Evolutionary conservation across 2,329 filamentous ascomycete species (phyloP), one percentile per base, ranked within the genome.

Genomic region (Trichoderma simmonsii): DNA sequence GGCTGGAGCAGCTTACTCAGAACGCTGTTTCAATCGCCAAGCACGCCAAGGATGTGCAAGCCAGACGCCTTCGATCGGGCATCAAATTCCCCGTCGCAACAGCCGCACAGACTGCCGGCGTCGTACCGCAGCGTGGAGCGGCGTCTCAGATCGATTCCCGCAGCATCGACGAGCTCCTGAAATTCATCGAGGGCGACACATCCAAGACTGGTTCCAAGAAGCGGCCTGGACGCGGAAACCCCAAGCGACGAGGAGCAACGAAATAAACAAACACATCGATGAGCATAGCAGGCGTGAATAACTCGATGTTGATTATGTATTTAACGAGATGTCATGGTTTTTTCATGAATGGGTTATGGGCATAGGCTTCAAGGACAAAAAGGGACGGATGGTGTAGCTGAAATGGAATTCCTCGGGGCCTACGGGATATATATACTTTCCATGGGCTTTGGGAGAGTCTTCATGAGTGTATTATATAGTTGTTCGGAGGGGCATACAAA

Each of bases 1-100:
- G 96, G 96, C 89, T 98, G 28, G 94, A 97, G 82, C 95, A 97
- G 82, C 89, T 99, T 72, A 98, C 95, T 0, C 93, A 97, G 82
- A 98, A 97, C 78, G 96, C 96, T 59, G 96, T 99, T 54, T 92
- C 90, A 39, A 94, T 98, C 76, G 95, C 95, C 65, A 98, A 97
- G 85, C 94, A 97, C 78, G 92, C 93, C 73, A 97, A 97, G 84
- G 93, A 96, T 75, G 86, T 93, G 48, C 91, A 96, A 82, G 90
- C 90, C 62, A 90, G 92, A 71, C 89, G 92, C 73, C 86, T 95
- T 57, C 90, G 91, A 73, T 87, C 92, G 9, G 88, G 87, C 61
- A 91, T 95, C 75, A 87, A 89, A 70, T 89, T 95, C 78, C 90
- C 89, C 26, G 76, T 78, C 5, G 77, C 77, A 15, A 73, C 78